Evolutionary conservation across 2,329 filamentous ascomycete species (phyloP), one percentile per base, ranked within the genome.

Genomic region (Ascomycota sp.): DNA sequence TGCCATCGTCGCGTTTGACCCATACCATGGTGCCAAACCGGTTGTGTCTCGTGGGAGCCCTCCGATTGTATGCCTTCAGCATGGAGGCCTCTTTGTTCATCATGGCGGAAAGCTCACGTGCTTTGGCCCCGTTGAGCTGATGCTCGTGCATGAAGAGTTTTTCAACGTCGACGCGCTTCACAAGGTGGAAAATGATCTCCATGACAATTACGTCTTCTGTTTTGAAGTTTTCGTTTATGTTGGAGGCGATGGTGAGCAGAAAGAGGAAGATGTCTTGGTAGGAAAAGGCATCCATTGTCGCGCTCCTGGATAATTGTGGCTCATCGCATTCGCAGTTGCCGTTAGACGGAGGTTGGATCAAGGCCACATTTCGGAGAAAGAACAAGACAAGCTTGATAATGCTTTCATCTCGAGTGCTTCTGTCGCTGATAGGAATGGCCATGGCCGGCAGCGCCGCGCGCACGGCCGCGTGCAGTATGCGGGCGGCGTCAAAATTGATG

Each of bases 1-100:
- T 84, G 33, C 77, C 73, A 43, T 84, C 77, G 33, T 83, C 78
- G 36, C 84, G 66, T 56, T 92, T 82, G 28, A 98, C 72, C 84
- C 86, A 95, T 27, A 93, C 73, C 80, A 95, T 95, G 9, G 84
- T 92, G 3, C 89, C 89, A 47, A 95, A 98, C 27, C 89, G 71
- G 44, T 84, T 92, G 53, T 98, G 89, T 32, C 89, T 65, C 3
- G 82, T 84, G 0, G 84, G 80, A 3, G 78, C 79, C 47, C 74
- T 74, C 43, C 73, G 76, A 35, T 76, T 76, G 44, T 83, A 76
- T 33, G 76, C 68, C 44, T 76, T 72, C 35, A 81, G 63, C 72
- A 92, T 79, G n/a, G 74, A 69, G 2, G 74, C 73, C 54, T 98
- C 89, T 47, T 89, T 82, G 35, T 68, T 70, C 52, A 93, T 70